Conservation (phyloP, 306 rosid genomes). For the Pachyrhizus erosus region DNA sequence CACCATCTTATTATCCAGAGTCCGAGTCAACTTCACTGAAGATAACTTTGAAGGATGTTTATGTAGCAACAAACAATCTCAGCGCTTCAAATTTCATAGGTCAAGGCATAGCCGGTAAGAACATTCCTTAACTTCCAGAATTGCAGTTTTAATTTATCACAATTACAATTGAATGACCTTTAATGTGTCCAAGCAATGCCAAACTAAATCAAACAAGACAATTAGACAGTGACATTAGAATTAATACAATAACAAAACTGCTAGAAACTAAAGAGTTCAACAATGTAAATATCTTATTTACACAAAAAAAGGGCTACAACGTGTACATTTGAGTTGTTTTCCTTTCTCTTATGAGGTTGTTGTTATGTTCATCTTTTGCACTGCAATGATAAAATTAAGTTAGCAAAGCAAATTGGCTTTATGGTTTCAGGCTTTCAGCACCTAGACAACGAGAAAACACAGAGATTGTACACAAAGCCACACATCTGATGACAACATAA, state of each 20-base stretch:
- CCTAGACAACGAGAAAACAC: background rate
- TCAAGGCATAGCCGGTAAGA: conserved; percentile 72
- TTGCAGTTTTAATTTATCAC: conserved; percentile 6
- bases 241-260: background rate
- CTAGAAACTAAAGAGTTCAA: background rate
- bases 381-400: background rate
- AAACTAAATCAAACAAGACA: background rate
- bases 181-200: background rate
- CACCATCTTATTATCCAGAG: conserved; percentile 37
- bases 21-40: conserved; percentile 43
- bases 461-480: background rate
- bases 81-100: conserved; percentile 61
- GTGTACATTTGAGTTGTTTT: too few relatives aligned
- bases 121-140: background rate
- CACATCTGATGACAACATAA: background rate
- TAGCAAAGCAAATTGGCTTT: too few relatives aligned
- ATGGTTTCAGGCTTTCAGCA: too few relatives aligned
- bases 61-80: conserved; percentile 58
- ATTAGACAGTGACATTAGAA: background rate
- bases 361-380: background rate
- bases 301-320: too few relatives aligned
- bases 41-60: conserved; percentile 55
- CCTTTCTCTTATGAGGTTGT: too few relatives aligned
- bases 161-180: background rate
- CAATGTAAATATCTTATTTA: background rate